Evolutionary conservation across 2,329 filamentous ascomycete species (phyloP), one percentile per base, ranked within the genome.

Genomic region (Talaromyces sp.): DNA sequence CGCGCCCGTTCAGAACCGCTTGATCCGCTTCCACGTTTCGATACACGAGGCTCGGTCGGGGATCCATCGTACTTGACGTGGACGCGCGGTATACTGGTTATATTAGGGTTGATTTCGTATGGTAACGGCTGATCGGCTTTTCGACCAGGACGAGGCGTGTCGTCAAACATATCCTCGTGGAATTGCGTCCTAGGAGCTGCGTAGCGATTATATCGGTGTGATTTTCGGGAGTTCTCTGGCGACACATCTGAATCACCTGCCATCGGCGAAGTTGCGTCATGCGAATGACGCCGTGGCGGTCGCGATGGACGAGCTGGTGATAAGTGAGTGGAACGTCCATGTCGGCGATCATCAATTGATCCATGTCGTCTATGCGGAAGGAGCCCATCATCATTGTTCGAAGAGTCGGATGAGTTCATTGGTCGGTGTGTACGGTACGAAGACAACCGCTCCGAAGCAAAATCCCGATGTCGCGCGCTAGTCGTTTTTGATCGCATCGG

Each of bases 271-370:
- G 64, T 56, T 6, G 60, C 65, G 27, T 79, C 77, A 52, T 79
- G 77, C 3, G 75, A 77, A 67, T 77, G 76, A 5, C 75, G 74
- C 27, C 76, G 73, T n/a, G 43, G 35, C 4, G 72, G 68, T 24
- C 71, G 68, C 19, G 68, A 65, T 14, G 68, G 41, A 3, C 68
- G 66, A 4, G 69, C 69, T 1, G 74, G 74, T 11, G 75, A 75
- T 1, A 77, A 64, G 61, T 75, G 70, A 3, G 69, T 68, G 14
- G 67, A 69, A 16, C 66, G 66, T 22, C 59, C 62, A 59, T 64
- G 59, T 60, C 57, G 66, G 19, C 67, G 63, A 24, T 69, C 68
- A 50, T 69, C 67, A n/a, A 57, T 65, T 6, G 69, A 47, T 8
- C 66, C 62, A 22, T 52, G 56, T 33, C 54, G 71, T 41, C 62